Evolutionary conservation across 805 yeast genomes (phyloP), one percentile per base, ranked within the genome.

Genomic region (Wickerhamomyces queroliae): DNA sequence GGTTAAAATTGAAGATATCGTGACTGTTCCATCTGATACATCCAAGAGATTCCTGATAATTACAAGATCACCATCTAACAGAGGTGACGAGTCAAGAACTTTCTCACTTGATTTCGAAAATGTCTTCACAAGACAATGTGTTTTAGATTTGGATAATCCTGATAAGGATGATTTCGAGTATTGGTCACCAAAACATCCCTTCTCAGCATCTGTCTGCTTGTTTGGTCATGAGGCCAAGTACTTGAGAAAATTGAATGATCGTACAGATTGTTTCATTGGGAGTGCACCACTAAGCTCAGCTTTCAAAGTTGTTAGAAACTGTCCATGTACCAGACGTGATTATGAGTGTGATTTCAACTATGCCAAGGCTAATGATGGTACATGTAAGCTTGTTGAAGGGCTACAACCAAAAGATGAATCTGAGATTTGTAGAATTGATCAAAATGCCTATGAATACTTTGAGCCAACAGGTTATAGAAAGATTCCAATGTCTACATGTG

Each of bases 301-400:
- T 0, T 74, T 68, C 55, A 74, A 70, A 47, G 63, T 74, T 12
- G 61, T 71, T 8, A 68, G 77, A 46, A 80, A 85, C 56, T 93
- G 99, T 62, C 55, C 81, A 1, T 93, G 99, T 64, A 73, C 91
- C 0, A 74, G 96, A 61, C 72, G 74, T 36, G 99, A 91, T 55
- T 93, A 69, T 55, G 99, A 93, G 62, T 93, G 99, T 72, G 99
- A 93, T 59, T 88, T 78, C 64, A 90, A 90, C 61, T 90, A 69
- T 60, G 76, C 62, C 39, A 73, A 81, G 44, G 78, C 78, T 25
- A 47, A 52, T 0, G 96, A 89, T 58, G 95, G 95, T 17, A 83
- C 95, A 0, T 93, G 99, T 66, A 78, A 80, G 56, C 70, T 89
- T 32, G 84, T 88, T 11, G 63, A 67, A 9, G 97, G 96, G 0